phyloP scores from a whole-genome alignment of 768 basidiomycete genomes.

The Pholiota conissans region DNA sequence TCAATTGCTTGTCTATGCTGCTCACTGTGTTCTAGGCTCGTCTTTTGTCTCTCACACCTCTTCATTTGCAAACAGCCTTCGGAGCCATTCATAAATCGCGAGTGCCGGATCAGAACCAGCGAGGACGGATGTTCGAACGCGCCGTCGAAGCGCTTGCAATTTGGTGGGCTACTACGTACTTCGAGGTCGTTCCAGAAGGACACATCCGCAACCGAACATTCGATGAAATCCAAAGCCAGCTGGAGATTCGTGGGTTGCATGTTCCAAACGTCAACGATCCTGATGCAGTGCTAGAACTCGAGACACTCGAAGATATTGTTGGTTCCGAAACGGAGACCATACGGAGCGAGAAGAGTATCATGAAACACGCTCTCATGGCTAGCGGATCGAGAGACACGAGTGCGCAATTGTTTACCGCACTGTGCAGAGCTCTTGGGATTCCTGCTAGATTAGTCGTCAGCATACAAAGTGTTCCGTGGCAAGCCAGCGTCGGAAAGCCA shows the following conservation, averaged over 20 bases:
- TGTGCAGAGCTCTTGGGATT: slow-evolving; percentile 84
- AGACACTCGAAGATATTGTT: slow-evolving; percentile 43
- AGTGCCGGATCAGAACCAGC: slow-evolving; percentile 75
- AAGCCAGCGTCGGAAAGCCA: slow-evolving; percentile 47
- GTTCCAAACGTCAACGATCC: slow-evolving; percentile 23
- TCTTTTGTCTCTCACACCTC: slow-evolving; percentile 82
- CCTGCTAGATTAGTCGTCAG: slow-evolving; percentile 88
- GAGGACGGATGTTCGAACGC: slow-evolving; percentile 86
- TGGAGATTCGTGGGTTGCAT: slow-evolving; percentile 32
- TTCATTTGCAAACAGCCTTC: slow-evolving; percentile 79
- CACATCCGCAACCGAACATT: slow-evolving; percentile 78
- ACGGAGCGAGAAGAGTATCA: slow-evolving; percentile 78
- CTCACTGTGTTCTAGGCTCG: slow-evolving; percentile 62
- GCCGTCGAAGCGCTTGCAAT: slow-evolving; percentile 70
- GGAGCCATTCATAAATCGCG: slow-evolving; percentile 77
- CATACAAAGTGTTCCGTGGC: slow-evolving; percentile 92
- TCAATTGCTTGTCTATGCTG: neutral
- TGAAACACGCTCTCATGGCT: slow-evolving; percentile 88
- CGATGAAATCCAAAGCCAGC: slow-evolving; percentile 60
- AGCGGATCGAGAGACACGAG: slow-evolving; percentile 83
- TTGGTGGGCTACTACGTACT: slow-evolving; percentile 85
- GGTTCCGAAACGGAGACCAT: slow-evolving; percentile 69
- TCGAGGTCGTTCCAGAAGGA: slow-evolving; percentile 59
- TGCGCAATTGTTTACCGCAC: slow-evolving; percentile 87
- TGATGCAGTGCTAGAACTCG: slow-evolving; percentile 34